Base-by-base conservation (phyloP, 306 rosid species). In the Dryas alaskensis region DNA sequence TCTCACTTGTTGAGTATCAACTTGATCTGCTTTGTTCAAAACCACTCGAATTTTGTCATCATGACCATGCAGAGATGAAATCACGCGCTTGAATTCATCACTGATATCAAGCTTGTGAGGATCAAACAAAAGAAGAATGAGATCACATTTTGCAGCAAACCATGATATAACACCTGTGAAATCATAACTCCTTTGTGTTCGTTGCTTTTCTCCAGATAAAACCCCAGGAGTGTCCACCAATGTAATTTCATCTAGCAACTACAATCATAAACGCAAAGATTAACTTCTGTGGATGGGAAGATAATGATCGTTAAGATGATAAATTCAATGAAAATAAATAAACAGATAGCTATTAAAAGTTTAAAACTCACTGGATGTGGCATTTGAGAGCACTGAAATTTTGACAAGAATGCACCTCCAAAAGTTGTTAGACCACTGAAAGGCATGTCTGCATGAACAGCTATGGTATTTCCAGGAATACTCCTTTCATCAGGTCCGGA, bases 11-110 rank as follows among this genome's bases (percentile, higher is more conserved):
- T 94, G 99, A 69, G 97, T 92, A 81, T 94, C 96, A 73, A 94
- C 97, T 83, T 92, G 97, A 81, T 94, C 97, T 6, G 99, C 92
- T 83, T 94, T 94, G 51, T 94, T 94, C 61, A 94, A 84, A 75
- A 92, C 99, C 65, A 94, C 99, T 0, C 99, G 96, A 49, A 94
- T 94, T 81, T 94, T 94, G 85, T 94, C 99, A 81, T 92, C 99
- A 27, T 89, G 87, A 68, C 98, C 98, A 42, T 81, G 93, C 40
- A 94, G 70, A 75, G 93, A 94, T 25, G 92, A 12, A 69, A 94
- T 94, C 17, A 94, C 97, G 13, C 97, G 92, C 76, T 92, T 92
- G 61, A 92, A 94, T 69, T 94, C 99, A 17, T 94, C 99, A 57
- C 97, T 94, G 50, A 94, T 88, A 68, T 94, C 99, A 45, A 94